Conservation (phyloP, 2,329 filamentous ascomycete species). For the Fusarium nelsonii region DNA sequence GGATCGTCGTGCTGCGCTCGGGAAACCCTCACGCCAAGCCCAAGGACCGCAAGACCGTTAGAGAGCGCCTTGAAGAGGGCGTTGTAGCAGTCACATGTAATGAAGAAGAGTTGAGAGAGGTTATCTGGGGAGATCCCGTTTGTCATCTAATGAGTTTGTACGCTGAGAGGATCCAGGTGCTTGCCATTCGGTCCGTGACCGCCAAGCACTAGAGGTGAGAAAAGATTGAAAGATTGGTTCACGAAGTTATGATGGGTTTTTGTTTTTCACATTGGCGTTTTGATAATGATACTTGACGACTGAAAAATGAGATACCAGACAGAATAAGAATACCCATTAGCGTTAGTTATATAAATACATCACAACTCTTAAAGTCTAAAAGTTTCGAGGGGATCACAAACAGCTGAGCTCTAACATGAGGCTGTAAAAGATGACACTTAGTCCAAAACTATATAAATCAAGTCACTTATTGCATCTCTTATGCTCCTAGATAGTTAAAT, state of each 20-base stretch:
- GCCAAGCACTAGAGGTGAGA: slow-evolving; percentile 26
- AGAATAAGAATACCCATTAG: slow-evolving; percentile 29
- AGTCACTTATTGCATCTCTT: not conserved
- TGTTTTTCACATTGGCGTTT: slow-evolving; percentile 21
- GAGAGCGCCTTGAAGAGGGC: slow-evolving; percentile 66
- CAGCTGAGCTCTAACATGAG: too few relatives aligned
- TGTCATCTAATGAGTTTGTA: slow-evolving; percentile 87
- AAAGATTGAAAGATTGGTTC: slow-evolving; percentile 4
- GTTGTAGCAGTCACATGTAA: slow-evolving; percentile 76
- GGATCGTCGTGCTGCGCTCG: slow-evolving; percentile 74
- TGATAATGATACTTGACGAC: slow-evolving; percentile 29
- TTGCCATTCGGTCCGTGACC: slow-evolving; percentile 71
- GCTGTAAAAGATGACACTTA: too few relatives aligned
- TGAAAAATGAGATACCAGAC: slow-evolving; percentile 24
- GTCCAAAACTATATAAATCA: too few relatives aligned
- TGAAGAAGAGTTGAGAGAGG: slow-evolving; percentile 74
- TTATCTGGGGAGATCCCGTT: slow-evolving; percentile 85
- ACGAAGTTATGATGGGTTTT: slow-evolving; percentile 21
- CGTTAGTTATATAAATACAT: slow-evolving; percentile 5
- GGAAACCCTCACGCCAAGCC: slow-evolving; percentile 55
- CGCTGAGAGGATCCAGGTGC: slow-evolving; percentile 74
- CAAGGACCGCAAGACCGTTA: slow-evolving; percentile 61
- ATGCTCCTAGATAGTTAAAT: too few relatives aligned
- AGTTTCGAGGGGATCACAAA: not conserved
- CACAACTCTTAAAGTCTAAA: not conserved